Evolutionary conservation across 2,329 filamentous ascomycete species (phyloP), one percentile per base, ranked within the genome.

Genomic region (Esteya vermicola): DNA sequence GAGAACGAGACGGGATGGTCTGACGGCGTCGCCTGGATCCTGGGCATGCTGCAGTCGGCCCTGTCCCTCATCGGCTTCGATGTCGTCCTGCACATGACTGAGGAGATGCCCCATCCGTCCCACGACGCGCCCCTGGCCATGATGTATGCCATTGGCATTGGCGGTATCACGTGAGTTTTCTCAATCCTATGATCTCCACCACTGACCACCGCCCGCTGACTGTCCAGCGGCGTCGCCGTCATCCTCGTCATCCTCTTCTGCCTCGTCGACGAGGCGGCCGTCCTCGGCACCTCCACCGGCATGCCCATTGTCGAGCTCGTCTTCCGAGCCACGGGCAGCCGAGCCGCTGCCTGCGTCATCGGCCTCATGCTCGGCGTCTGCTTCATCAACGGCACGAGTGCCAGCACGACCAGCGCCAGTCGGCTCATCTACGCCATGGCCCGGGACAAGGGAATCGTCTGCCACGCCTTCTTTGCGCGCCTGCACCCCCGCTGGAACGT

Each of bases 1-100:
- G 75, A 76, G 49, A 85, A 85, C 47, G 55, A 70, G 35, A 75
- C 72, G 9, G 76, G 75, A 32, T 83, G 78, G 78, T 78, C 78
- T 0, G 74, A 81, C 55, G 78, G 78, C 0, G 53, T 82, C 26
- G 62, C 72, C 4, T 78, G 67, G 67, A 52, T 70, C 37, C 57
- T 72, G n/a, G 68, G 68, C 1, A 52, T 72, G 33, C 55, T 77
- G 1, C 72, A 70, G 48, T 65, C 65, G 41, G 64, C 65, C 0
- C 67, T 69, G 43, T 59, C 62, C 6, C 49, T 70, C 21, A 70
- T 65, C 1, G 68, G 65, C 33, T 70, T 71, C 47, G 68, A 70
- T 47, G 69, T 67, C 50, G 64, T 67, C 4, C 65, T 66, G 13
- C 59, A 68, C 56, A 70, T 72, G 66, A 68, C 67, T 40, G 68